phyloP scores from a whole-genome alignment of 768 basidiomycete species.

The Russula sp. region DNA sequence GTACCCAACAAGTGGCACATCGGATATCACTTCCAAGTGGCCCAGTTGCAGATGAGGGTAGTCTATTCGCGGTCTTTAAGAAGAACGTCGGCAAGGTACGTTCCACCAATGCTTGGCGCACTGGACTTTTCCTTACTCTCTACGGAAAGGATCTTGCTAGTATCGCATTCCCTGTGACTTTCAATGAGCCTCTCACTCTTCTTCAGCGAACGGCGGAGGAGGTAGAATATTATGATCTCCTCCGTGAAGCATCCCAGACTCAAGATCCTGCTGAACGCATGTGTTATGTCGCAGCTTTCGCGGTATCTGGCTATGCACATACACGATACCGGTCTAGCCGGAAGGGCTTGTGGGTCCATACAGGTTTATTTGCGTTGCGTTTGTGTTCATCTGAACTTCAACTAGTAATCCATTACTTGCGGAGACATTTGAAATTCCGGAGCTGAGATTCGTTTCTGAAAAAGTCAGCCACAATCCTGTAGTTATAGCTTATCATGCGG shows the following conservation, averaged over 20 bases:
- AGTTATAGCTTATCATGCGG: conserved; percentile 78
- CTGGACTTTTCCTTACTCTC: not conserved
- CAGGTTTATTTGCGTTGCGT: not conserved
- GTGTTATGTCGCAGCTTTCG: conserved; percentile 76
- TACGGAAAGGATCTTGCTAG: conserved; percentile 63
- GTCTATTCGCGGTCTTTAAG: conserved; percentile 73
- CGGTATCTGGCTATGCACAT: conserved; percentile 77
- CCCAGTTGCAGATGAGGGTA: conserved; percentile 67
- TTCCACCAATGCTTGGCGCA: conserved; percentile 10
- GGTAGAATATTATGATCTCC: conserved; percentile 64
- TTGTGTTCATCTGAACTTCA: not conserved
- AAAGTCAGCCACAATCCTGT: conserved; percentile 84
- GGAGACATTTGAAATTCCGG: conserved; percentile 79
- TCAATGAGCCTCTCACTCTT: conserved; percentile 83
- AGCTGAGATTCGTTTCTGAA: conserved; percentile 79
- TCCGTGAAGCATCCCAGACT: conserved; percentile 55
- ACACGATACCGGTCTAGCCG: conserved; percentile 73
- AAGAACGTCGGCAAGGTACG: conserved; percentile 83
- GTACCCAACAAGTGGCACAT: conserved; percentile 30
- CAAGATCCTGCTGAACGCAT: conserved; percentile 59
- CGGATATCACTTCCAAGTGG: conserved; percentile 55
- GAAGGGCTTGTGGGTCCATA: conserved; percentile 71
- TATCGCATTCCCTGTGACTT: conserved; percentile 79
- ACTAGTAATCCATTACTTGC: conserved; percentile 78
- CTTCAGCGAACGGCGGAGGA: conserved; percentile 81